phyloP scores from a whole-genome alignment of 306 rosid genomes.

The Rosa multiflora region DNA sequence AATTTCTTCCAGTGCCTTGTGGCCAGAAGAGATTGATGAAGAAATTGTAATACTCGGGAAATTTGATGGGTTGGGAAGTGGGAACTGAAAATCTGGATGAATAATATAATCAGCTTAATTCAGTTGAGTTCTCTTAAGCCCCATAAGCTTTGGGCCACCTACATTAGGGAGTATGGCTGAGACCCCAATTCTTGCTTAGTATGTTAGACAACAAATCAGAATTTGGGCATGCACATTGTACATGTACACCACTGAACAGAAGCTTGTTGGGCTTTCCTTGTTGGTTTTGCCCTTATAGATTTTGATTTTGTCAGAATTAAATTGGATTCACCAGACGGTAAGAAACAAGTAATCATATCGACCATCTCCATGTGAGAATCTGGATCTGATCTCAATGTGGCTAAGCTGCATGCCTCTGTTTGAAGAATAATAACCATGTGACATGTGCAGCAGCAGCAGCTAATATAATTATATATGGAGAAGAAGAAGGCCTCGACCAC shows the following conservation, averaged over 20 bases:
- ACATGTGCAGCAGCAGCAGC: constrained; percentile 7
- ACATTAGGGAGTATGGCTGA: too few species aligned
- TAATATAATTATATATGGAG: background rate
- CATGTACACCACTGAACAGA: background rate
- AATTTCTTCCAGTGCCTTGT: background rate
- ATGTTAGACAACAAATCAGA: background rate
- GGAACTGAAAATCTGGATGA: background rate
- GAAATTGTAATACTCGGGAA: background rate
- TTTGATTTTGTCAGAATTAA: background rate
- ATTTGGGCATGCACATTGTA: background rate
- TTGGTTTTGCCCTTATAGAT: background rate
- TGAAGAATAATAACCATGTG: constrained; percentile 3
- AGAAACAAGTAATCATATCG: background rate
- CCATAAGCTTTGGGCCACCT: too few species aligned
- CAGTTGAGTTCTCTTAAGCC: background rate
- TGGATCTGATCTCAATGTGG: background rate
- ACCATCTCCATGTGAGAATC: background rate
- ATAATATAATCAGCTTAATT: background rate
- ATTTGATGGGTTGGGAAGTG: too few species aligned
- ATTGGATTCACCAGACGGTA: background rate
- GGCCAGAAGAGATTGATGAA: background rate
- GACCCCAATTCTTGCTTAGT: too few species aligned
- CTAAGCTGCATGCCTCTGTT: constrained; percentile 1
- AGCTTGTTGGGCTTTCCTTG: background rate
- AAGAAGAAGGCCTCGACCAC: background rate